Conservation (phyloP, 768 basidiomycete genomes). For the Amanita exitialis region DNA sequence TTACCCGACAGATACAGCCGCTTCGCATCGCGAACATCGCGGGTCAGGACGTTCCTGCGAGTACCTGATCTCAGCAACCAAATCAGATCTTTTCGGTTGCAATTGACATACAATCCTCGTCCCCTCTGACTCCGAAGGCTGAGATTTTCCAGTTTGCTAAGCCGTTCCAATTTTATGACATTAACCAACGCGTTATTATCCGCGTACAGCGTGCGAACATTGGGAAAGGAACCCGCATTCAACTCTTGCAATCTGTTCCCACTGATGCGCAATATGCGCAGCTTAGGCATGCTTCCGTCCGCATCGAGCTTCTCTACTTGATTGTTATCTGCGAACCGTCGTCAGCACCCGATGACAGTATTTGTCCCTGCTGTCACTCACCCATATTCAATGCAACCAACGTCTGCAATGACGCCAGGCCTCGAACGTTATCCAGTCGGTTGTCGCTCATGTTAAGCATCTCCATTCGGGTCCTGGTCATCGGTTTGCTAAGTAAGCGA, state of each 20-base stretch:
- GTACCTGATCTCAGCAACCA: conserved; percentile 8
- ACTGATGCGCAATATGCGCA: conserved; percentile 82
- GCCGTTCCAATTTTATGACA: conserved; percentile 41
- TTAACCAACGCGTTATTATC: conserved; percentile 67
- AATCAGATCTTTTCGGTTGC: conserved; percentile 13
- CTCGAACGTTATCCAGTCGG: conserved; percentile 43
- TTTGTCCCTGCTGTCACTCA: conserved; percentile 30
- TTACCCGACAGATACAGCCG: conserved; percentile 89
- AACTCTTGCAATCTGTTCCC: conserved; percentile 68
- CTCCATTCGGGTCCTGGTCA: conserved; percentile 54
- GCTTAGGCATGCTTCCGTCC: conserved; percentile 45
- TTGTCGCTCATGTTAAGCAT: conserved; percentile 79
- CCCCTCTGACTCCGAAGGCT: conserved; percentile 86
- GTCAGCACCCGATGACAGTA: conserved; percentile 8
- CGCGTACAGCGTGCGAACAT: conserved; percentile 83
- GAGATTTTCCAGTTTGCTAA: conserved; percentile 77
- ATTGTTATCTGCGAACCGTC: conserved; percentile 56
- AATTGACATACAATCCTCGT: conserved; percentile 55
- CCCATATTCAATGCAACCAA: conserved; percentile 77
- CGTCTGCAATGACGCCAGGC: conserved; percentile 50
- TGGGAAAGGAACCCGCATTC: conserved; percentile 50
- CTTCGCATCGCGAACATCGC: conserved; percentile 85
- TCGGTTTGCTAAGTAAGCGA: conserved; percentile 5
- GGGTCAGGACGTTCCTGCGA: conserved; percentile 35
- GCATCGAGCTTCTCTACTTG: conserved; percentile 42